Evolutionary conservation across 2,329 filamentous ascomycete genomes (phyloP).

Genomic region (Cordyceps militaris): DNA sequence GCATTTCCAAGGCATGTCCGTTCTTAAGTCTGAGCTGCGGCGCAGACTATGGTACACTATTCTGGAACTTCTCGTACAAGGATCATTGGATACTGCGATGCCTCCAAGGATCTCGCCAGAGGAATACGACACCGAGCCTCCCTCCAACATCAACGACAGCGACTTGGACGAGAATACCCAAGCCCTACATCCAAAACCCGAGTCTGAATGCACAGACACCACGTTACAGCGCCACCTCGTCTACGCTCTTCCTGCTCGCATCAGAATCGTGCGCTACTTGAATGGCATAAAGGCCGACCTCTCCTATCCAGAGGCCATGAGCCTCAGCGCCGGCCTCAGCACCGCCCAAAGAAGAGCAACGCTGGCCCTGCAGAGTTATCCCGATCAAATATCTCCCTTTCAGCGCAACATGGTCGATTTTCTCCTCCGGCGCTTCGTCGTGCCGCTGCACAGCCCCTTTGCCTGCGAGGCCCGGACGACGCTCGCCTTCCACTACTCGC

Average conservation of each 20-base stretch:
- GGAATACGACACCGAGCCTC: slow-evolving; percentile 34
- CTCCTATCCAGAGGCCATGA: slow-evolving; percentile 2
- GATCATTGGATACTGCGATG: slow-evolving; percentile 32
- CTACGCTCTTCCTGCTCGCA: not conserved
- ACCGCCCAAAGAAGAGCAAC: not conserved
- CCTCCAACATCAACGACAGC: slow-evolving; percentile 30
- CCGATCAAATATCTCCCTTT: slow-evolving; percentile 26
- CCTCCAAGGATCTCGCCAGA: slow-evolving; percentile 31
- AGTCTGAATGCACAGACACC: not conserved
- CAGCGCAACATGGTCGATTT: slow-evolving; percentile 44
- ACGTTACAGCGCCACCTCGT: not conserved
- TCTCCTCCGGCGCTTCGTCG: slow-evolving; percentile 46
- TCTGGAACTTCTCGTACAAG: slow-evolving; percentile 32
- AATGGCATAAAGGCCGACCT: slow-evolving; percentile 4
- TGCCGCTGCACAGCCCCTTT: slow-evolving; percentile 47
- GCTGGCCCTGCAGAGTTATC: not conserved
- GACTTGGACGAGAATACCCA: slow-evolving; percentile 17
- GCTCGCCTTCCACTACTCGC: slow-evolving; percentile 42
- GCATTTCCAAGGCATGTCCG: slow-evolving; percentile 27
- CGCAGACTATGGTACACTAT: slow-evolving; percentile 38
- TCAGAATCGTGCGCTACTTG: not conserved
- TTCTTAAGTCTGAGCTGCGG: slow-evolving; percentile 32
- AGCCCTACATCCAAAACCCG: not conserved
- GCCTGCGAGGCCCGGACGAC: slow-evolving; percentile 34
- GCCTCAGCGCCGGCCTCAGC: not conserved